Evolutionary conservation across 805 yeast genomes (phyloP).

Genomic region (Wickerhamomyces canadensis): DNA sequence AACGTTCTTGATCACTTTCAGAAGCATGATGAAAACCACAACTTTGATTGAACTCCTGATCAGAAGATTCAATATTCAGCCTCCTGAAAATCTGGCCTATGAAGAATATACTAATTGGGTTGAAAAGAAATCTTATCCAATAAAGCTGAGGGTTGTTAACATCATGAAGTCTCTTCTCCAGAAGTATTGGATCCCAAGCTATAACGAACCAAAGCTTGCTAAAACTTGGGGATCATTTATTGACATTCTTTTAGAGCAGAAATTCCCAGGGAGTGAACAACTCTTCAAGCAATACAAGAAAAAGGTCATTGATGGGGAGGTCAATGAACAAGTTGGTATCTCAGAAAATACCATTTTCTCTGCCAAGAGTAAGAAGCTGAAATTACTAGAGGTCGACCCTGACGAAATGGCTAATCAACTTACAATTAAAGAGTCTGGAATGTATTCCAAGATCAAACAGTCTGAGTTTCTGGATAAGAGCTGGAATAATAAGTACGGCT

Average conservation of each 20-base stretch:
- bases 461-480: constrained; percentile 72
- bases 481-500: constrained; percentile 67
- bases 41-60: constrained; percentile 57
- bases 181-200: constrained; percentile 63
- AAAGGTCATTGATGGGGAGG: constrained; percentile 21
- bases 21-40: constrained; percentile 63
- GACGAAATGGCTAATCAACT: constrained; percentile 78
- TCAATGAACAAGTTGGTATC: constrained; percentile 1
- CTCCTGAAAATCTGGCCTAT: constrained; percentile 83
- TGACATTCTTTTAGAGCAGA: constrained; percentile 32
- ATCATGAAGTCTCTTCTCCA: constrained; percentile 63
- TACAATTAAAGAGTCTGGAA: constrained; percentile 68
- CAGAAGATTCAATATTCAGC: constrained; percentile 60
- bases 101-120: constrained; percentile 80
- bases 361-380: constrained; percentile 32
- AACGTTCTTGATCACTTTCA: constrained; percentile 68
- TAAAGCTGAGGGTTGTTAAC: constrained; percentile 58
- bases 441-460: constrained; percentile 62
- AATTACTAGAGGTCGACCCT: constrained; percentile 63
- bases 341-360: constrained; percentile 7
- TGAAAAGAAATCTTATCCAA: constrained; percentile 61
- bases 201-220: constrained; percentile 40
- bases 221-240: constrained; percentile 34
- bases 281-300: constrained; percentile 33
- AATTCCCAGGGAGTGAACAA: constrained; percentile 38